Evolutionary conservation across 495 filamentous ascomycete genomes (phyloP).

Genomic region (Parmelia sp.): DNA sequence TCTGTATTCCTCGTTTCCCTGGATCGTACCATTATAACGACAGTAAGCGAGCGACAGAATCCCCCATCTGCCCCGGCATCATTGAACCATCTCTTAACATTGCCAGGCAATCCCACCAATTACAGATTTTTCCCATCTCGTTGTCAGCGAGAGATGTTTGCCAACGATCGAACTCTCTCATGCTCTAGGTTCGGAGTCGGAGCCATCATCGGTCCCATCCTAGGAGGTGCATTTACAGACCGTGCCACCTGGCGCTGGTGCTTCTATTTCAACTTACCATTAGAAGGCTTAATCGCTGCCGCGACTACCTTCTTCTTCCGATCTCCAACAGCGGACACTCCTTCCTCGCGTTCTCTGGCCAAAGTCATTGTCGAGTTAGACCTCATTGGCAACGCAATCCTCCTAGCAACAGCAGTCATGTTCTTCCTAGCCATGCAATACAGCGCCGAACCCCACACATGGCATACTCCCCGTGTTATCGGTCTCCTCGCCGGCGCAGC

Average conservation of each 20-base stretch:
- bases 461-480: background rate
- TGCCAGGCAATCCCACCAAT: conserved; percentile 32
- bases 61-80: background rate
- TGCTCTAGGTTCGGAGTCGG: conserved; percentile 24
- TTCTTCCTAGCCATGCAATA: background rate
- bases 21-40: background rate
- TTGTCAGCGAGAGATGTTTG: background rate
- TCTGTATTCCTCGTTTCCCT: background rate
- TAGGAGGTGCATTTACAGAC: conserved; percentile 55
- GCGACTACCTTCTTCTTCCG: conserved; percentile 21
- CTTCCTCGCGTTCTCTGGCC: background rate
- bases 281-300: conserved; percentile 44
- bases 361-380: background rate
- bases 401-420: background rate
- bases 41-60: background rate
- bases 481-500: background rate
- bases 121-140: background rate
- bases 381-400: background rate
- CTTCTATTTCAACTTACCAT: conserved; percentile 60
- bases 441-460: background rate
- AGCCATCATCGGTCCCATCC: conserved; percentile 44
- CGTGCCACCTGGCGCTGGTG: conserved; percentile 51
- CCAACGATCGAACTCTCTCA: background rate
- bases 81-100: background rate
- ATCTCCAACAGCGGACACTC: background rate